Evolutionary conservation across 2,329 filamentous ascomycete species (phyloP), one percentile per base, ranked within the genome.

Genomic region (Diplodia corticola): DNA sequence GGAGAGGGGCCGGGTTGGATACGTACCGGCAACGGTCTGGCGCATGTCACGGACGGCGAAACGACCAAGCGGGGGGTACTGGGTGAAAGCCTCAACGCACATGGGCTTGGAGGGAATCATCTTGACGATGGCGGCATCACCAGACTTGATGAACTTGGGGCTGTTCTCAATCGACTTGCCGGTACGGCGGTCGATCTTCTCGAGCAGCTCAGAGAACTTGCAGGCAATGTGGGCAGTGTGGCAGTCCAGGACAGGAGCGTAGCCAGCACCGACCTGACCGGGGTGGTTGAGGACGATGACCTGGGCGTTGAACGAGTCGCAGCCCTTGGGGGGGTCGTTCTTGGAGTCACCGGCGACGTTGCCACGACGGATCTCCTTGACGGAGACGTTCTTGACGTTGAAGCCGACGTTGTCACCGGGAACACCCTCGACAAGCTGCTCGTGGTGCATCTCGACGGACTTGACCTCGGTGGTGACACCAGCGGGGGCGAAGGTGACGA

Each of bases 361-460:
- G 81, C 95, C 95, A 96, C 95, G 95, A 85, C 95, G 95, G 81
- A 99, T 97, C 84, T 99, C 95, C 93, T 99, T 99, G 86, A 99
- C 95, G 84, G 95, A 98, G 80, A 99, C 95, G 95, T 99, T 99
- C 93, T 99, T 99, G 86, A 99, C 94, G 92, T 99, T 99, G 93
- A 99, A 99, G 79, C 95, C 95, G 83, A 99, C 95, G 88, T 99
- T 99, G 92, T 99, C 95, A 90, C 95, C 95, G 80, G 95, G 95
- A 74, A 91, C 80, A 91, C 95, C 95, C 89, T 97, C 90, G 73
- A 82, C 70, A 76, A 99, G 93, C 91, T 97, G 93, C 88, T 97
- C 92, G 93, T 98, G 94, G 90, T 97, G 94, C 95, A 99, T 99
- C 88, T 99, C 95, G 79, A 99, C 95, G 84, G 94, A 98, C 93